These are phyloP conservation scores for Circinella minor DNA, from an alignment of 371 early-diverging fungal species.

Conservation along the genomic window DNA sequence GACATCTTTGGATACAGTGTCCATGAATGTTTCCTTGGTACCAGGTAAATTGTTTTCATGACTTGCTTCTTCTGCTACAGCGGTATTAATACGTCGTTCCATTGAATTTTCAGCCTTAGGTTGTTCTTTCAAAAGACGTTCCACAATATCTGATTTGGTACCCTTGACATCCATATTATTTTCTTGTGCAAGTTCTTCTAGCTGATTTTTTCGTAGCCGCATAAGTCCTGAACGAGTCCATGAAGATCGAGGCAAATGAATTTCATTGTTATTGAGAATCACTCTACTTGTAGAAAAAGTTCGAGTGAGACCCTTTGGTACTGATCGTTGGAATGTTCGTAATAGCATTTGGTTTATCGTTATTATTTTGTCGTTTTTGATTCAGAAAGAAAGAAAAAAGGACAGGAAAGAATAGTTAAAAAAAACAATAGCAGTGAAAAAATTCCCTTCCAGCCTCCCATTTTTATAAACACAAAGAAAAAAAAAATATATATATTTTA, in stretches of 20 bases:
- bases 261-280: not conserved
- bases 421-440: not conserved
- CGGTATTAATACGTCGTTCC: not conserved
- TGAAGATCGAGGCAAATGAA: not conserved
- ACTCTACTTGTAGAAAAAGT: not conserved
- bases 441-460: not conserved
- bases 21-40: not conserved
- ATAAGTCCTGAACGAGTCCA: constrained; percentile 18
- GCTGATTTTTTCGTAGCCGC: constrained; percentile 17
- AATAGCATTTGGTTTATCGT: not conserved
- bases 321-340: not conserved
- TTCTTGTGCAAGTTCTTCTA: constrained; percentile 17
- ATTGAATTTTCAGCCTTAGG: not conserved
- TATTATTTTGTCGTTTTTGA: no score
- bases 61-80: constrained; percentile 8
- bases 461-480: not conserved
- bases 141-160: constrained; percentile 24
- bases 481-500: not conserved
- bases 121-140: constrained; percentile 14
- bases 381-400: not conserved
- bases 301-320: not conserved
- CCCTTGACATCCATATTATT: constrained; percentile 12
- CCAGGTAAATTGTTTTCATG: constrained; percentile 7
- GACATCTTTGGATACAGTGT: not conserved
- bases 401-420: not conserved